Percentiles rank a stretch among this genome's conserved stretches.
Conservation (phyloP, 176 grass and related monocot genomes). For the Lolium rigidum region DNA sequence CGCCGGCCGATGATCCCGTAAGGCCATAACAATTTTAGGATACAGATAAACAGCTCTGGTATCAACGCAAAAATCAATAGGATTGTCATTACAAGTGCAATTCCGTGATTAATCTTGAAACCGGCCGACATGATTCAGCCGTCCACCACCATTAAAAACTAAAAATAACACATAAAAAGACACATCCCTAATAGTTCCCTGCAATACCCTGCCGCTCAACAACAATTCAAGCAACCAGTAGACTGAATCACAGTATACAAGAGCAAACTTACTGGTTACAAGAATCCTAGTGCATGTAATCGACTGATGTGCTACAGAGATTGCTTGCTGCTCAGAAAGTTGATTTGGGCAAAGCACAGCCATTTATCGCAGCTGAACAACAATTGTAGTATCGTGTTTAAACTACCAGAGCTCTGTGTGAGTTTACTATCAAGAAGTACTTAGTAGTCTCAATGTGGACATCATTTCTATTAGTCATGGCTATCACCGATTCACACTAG, state of each 20-base stretch:
- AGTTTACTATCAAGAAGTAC: neutral
- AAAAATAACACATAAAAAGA: neutral
- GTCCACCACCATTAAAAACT: neutral
- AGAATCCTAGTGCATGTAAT: constrained; percentile 8
- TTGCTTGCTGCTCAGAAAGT: constrained; percentile 10
- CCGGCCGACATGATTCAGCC: neutral
- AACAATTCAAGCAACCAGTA: neutral
- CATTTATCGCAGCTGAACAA: constrained; percentile 18
- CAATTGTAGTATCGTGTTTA: constrained; percentile 13
- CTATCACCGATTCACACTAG: neutral
- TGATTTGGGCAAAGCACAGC: neutral
- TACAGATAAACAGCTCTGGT: neutral
- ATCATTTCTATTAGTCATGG: constrained; percentile 24
- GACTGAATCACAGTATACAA: neutral
- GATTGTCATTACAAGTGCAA: neutral
- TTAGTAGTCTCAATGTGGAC: neutral
- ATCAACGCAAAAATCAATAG: neutral
- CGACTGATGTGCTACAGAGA: neutral
- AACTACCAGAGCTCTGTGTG: constrained; percentile 16
- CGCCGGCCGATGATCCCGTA: no score
- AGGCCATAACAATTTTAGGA: neutral
- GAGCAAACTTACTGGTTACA: constrained; percentile 35
- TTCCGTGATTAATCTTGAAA: neutral
- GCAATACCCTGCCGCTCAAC: neutral
- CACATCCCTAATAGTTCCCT: neutral